Evolutionary conservation across 371 early-diverging fungal species (phyloP), one percentile per base, ranked within the genome.

Genomic region (Lichtheimia ornata): DNA sequence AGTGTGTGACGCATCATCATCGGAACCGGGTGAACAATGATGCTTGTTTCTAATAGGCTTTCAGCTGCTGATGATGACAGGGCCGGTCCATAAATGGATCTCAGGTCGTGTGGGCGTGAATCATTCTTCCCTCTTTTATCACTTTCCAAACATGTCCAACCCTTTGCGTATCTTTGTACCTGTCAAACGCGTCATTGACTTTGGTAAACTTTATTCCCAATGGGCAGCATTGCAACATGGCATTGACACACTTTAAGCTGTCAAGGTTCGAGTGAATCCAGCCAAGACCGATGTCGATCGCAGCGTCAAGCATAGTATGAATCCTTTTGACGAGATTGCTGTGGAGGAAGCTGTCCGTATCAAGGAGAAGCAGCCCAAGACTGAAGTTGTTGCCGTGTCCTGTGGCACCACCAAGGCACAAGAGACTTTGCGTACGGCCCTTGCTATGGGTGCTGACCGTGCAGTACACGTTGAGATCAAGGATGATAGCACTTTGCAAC

Each of bases 251-350:
- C 9, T 35, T 9, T n/a, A 28, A 81, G 82, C 97, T 53, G 97
- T 97, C 85, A 99, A 97, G 85, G 91, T 97, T 74, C 93, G 97
- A 61, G 97, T 99, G 47, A 93, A 92, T 71, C 81, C 92, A 50
- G 87, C 91, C 57, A 92, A 92, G 69, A 87, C 91, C 9, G 93
- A 87, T 69, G 95, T 97, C 67, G 99, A 97, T 73, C 95, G 94
- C 30, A 91, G 88, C 69, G 94, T 96, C 56, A 97, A 97, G 88
- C 97, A 97, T 87, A 94, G 94, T 68, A 94, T 98, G 92, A 99
- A 99, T 79, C 99, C 99, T 49, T 98, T 99, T 77, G 98, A 97
- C 71, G 98, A 98, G 75, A 98, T 98, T 77, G 98, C 97, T 44
- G 83, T 98, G 24, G 98, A 98, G 76, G 96, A 96, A 73, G 97